Base-by-base conservation (phyloP, 345 rosid genomes). In the Eucalyptus erythrocorys region DNA sequence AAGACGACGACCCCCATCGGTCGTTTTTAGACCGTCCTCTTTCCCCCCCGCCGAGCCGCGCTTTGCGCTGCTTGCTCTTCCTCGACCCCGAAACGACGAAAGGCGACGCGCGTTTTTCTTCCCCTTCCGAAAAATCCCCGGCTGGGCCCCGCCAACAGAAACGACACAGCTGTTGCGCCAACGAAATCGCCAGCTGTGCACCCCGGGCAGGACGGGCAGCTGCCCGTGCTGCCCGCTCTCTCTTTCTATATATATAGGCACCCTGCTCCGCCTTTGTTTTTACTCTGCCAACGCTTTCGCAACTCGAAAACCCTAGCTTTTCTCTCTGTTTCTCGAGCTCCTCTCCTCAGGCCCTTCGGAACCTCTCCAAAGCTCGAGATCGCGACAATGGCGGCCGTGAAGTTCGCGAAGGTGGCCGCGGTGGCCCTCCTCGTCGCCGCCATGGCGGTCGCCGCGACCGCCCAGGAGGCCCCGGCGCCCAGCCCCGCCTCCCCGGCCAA, bases 381-480 rank as follows among this genome's bases (percentile, higher is more conserved):
- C 55, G 30, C 9, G 85, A 50, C 49, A 92, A 96, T 96, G 96
- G 94, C 94, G 42, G 34, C 89, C 88, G 80, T 90, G 1, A 94
- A 92, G 81, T 86, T 90, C 49, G 86, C 92, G 27, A 76, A 37
- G 27, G 13, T 76, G 82, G 90, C 92, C 88, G 53, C 91, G 86
- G 90, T 92, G 90, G 88, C 91, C 3, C 87, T 90, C 42, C 79
- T 94, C 53, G 14, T 93, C 85, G 92, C 92, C 49, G 90, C 90
- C 42, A 53, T 91, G 19, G 93, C 94, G 45, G 85, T 92, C 50
- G 86, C 91, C 6, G 92, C 93, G 34, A 68, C 93, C 2, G 95
- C 92, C 79, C 95, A 94, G 14, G 92, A 91, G 10, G 88, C 97
- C 13, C 96, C 97, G 7, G 96, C 98, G 2, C 96, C 96, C 1